A percentile compares a stretch with the other conserved stretches of the same genome.
These are phyloP conservation scores for Aspergillus felis DNA, from an alignment of 2,329 filamentous ascomycete genomes.

Conservation along the genomic window DNA sequence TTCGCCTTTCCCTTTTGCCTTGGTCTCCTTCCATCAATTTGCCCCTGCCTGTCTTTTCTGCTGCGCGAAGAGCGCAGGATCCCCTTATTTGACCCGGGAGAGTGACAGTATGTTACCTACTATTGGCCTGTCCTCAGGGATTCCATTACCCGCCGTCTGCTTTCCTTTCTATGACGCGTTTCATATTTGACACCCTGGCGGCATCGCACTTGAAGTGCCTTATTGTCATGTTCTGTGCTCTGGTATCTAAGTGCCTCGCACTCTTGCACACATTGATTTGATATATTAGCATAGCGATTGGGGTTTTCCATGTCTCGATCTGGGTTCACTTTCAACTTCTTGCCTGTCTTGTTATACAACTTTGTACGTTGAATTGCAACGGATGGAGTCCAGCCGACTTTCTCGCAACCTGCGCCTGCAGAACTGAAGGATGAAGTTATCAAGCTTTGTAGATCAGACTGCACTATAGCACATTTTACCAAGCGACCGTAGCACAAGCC, in stretches of 20 bases:
- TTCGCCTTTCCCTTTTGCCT: conserved; percentile 1
- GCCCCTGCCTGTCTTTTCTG: neutral
- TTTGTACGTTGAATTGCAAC: neutral
- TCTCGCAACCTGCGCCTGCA: neutral
- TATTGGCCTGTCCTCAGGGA: conserved; percentile 5
- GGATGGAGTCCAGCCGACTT: neutral
- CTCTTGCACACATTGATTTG: conserved; percentile 18
- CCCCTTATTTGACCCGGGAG: conserved; percentile 5
- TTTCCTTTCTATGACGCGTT: conserved; percentile 18
- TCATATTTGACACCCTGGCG: conserved; percentile 4
- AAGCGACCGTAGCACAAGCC: neutral
- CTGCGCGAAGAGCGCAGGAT: conserved; percentile 1
- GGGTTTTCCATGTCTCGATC: conserved; percentile 24
- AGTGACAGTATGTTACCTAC: conserved; percentile 4
- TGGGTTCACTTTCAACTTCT: conserved; percentile 10
- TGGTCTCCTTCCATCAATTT: conserved; percentile 3
- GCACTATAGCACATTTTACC: neutral
- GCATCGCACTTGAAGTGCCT: conserved; percentile 12
- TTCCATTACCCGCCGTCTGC: conserved; percentile 7
- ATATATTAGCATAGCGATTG: conserved; percentile 38
- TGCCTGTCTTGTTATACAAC: conserved; percentile 4
- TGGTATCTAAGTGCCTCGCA: conserved; percentile 19
- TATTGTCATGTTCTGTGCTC: conserved; percentile 14
- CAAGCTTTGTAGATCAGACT: neutral
- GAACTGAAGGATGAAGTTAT: neutral